Conservation (phyloP, 495 filamentous ascomycete genomes). For the Penicillium psychrofluorescens region DNA sequence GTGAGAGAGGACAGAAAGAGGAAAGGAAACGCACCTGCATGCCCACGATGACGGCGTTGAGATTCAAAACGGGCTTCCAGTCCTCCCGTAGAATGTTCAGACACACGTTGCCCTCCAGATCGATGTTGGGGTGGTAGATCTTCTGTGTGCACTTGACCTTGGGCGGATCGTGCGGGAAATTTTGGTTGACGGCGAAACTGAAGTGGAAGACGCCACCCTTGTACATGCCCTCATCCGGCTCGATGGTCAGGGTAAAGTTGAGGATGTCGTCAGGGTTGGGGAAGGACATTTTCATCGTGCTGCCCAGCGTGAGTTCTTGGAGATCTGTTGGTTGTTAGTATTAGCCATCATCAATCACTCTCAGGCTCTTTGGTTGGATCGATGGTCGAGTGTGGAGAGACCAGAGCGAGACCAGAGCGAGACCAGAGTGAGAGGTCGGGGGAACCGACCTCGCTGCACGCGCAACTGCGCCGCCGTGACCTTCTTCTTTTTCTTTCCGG, state of each 20-base stretch:
- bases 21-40: conserved; percentile 56
- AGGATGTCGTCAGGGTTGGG: conserved; percentile 94
- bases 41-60: conserved; percentile 94
- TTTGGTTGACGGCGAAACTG: conserved; percentile 83
- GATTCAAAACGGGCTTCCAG: conserved; percentile 96
- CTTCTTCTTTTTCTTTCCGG: conserved; percentile 88
- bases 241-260: conserved; percentile 88
- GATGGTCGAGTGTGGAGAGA: background rate
- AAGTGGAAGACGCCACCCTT: conserved; percentile 85
- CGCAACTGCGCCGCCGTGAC: conserved; percentile 93
- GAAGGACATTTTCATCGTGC: conserved; percentile 88
- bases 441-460: conserved; percentile 79
- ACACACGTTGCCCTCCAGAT: conserved; percentile 95
- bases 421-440: background rate
- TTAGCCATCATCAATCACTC: no score
- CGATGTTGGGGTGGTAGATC: conserved; percentile 99
- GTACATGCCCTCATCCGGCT: conserved; percentile 98
- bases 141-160: conserved; percentile 98
- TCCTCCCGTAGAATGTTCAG: conserved; percentile 95
- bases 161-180: conserved; percentile 95
- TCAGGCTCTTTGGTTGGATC: no score
- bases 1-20: background rate
- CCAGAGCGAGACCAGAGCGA: background rate
- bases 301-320: conserved; percentile 80
- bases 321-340: conserved; percentile 56